Base-by-base conservation (phyloP, 805 yeast species). In the Brettanomyces naardenensis region DNA sequence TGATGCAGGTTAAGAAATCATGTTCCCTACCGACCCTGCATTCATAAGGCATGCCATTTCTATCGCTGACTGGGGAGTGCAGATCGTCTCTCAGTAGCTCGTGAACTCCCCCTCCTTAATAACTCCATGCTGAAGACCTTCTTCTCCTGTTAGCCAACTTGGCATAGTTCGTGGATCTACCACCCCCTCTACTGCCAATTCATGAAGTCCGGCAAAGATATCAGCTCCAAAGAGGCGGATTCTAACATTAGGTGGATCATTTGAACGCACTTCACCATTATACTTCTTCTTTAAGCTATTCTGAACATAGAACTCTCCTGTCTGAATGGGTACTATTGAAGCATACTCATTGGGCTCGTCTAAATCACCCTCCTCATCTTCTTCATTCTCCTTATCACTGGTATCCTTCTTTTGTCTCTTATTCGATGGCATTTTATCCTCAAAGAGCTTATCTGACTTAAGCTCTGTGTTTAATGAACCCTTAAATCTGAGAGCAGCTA, bases 81-180 rank as follows among this genome's bases (percentile, higher is more conserved):
- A 23, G 26, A 23, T 23, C 26, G 7, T 23, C 26, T 9, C 26
- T 22, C 17, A 5, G 15, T 32, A 39, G 19, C 45, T 46, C 19
- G 38, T 38, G 28, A 61, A 63, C 31, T 45, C 51, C 1, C 73
- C 73, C 40, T 69, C 57, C 21, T 48, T 50, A 4, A 73, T 57
- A 0, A 44, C 48, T 0, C 88, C 88, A 27, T 71, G 62, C 29
- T 60, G 58, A 1, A 58, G 47, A 0, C 83, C 81, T 43, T 78
- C 79, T 53, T 83, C 87, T 3, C 94, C 95, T 4, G 89, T 76
- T 23, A 85, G 55, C 89, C 88, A 85, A 22, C 76, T 71, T 1
- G 95, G 95, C 13, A 82, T 58, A 0, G 46, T 62, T n/a, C 66
- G 61, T 0, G 82, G 70, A 46, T 81, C 70, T 2, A 78, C 57